A percentile compares a stretch with the other conserved stretches of the same genome.
Conservation (phyloP, 2,329 filamentous ascomycete species). For the Zymoseptoria passerinii region DNA sequence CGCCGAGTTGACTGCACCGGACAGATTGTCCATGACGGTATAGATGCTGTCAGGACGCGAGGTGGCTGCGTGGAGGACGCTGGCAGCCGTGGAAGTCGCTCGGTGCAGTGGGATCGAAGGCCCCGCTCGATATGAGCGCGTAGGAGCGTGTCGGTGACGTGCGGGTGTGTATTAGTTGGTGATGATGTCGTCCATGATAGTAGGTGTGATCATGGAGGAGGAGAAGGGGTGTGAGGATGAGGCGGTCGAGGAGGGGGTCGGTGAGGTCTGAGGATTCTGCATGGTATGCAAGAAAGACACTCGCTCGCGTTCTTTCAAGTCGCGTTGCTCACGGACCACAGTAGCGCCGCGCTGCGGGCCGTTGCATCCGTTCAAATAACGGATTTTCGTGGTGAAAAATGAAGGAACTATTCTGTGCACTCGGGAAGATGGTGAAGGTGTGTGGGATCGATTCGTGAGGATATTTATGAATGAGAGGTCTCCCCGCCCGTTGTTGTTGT, state of each 20-base stretch:
- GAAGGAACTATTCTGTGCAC: background rate
- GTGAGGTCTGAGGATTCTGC: background rate
- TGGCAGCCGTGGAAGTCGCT: background rate
- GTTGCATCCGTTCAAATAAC: background rate
- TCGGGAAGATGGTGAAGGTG: background rate
- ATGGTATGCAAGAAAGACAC: background rate
- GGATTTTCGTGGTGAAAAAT: background rate
- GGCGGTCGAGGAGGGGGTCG: background rate
- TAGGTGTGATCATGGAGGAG: background rate
- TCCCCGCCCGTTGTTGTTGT: too few species aligned
- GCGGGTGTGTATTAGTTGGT: slow-evolving; percentile 7
- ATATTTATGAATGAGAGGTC: background rate
- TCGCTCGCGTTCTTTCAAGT: background rate
- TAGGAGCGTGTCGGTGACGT: slow-evolving; percentile 3
- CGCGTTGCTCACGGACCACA: background rate
- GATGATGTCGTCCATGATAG: slow-evolving; percentile 8
- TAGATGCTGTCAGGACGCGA: slow-evolving; percentile 18
- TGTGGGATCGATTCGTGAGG: background rate
- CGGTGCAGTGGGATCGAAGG: background rate
- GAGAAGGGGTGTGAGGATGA: background rate
- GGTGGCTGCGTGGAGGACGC: slow-evolving; percentile 1
- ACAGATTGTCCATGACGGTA: slow-evolving; percentile 18
- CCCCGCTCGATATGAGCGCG: slow-evolving; percentile 11
- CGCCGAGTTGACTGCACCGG: slow-evolving; percentile 7
- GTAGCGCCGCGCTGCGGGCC: background rate